Percentiles rank a stretch among this genome's conserved stretches.
Evolutionary conservation across 2,329 filamentous ascomycete genomes (phyloP).

Genomic region (Fusarium haematococcum): DNA sequence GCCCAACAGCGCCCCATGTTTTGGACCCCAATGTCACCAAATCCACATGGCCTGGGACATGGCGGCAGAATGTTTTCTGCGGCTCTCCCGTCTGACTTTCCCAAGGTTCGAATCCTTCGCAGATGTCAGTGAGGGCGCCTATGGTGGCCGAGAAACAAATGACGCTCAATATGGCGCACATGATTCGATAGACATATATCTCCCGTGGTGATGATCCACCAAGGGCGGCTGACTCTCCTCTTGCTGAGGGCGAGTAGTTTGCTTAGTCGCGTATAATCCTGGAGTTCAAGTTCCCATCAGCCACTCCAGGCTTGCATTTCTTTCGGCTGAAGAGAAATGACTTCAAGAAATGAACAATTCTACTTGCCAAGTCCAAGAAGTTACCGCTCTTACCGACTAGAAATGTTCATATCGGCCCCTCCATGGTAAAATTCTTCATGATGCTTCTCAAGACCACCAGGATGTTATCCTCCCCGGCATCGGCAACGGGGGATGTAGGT

Average conservation of each 20-base stretch:
- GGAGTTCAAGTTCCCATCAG: constrained; percentile 21
- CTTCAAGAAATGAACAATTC: constrained; percentile 48
- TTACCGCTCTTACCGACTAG: constrained; percentile 53
- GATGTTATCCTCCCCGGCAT: constrained; percentile 47
- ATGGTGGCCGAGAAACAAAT: constrained; percentile 51
- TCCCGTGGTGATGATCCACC: constrained; percentile 36
- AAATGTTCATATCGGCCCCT: constrained; percentile 30
- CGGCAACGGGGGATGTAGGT: constrained; percentile 40
- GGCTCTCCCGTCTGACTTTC: constrained; percentile 51
- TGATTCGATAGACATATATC: constrained; percentile 46
- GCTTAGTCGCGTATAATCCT: constrained; percentile 27
- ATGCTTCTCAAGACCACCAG: constrained; percentile 39
- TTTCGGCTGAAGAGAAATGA: constrained; percentile 51
- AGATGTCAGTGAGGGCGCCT: constrained; percentile 39
- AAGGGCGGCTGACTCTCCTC: constrained; percentile 39
- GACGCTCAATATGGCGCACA: constrained; percentile 57
- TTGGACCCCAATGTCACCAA: constrained; percentile 44
- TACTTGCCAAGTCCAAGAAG: constrained; percentile 43
- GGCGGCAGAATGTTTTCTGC: constrained; percentile 54
- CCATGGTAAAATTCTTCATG: no score
- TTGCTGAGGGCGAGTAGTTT: constrained; percentile 48
- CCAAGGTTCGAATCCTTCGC: constrained; percentile 54
- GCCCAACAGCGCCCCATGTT: not conserved
- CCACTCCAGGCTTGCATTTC: constrained; percentile 28
- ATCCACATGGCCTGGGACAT: constrained; percentile 47